These are phyloP conservation scores for Tulasnella sp. DNA, from an alignment of 768 basidiomycete species.

Conservation along the genomic window DNA sequence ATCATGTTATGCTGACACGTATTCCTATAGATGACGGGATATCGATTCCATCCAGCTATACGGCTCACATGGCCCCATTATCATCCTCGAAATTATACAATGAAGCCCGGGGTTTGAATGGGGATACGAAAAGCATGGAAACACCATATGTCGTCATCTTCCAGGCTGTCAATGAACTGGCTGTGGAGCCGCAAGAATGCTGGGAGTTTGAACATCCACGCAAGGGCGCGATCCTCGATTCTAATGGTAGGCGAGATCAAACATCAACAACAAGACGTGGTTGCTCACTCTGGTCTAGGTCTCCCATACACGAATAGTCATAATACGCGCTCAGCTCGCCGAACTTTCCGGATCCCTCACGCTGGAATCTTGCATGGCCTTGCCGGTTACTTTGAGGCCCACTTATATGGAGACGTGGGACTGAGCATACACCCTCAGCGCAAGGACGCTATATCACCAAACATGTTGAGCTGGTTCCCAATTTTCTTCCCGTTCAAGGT, in stretches of 20 bases:
- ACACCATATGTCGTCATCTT: constrained; percentile 99
- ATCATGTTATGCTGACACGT: background rate
- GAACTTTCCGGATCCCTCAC: constrained; percentile 88
- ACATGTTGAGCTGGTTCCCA: constrained; percentile 99
- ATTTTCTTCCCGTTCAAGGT: constrained; percentile 92
- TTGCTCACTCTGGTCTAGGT: constrained; percentile 36
- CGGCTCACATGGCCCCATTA: constrained; percentile 86
- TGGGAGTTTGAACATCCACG: constrained; percentile 97
- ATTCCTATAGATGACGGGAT: constrained; percentile 65
- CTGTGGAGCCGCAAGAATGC: constrained; percentile 71
- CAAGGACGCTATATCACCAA: constrained; percentile 75
- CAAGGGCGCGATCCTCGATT: constrained; percentile 62
- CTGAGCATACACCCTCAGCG: constrained; percentile 89
- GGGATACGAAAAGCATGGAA: constrained; percentile 58
- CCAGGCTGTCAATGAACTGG: constrained; percentile 81
- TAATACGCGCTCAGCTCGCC: constrained; percentile 77
- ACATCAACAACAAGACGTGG: background rate
- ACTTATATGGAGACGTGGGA: constrained; percentile 80
- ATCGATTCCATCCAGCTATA: constrained; percentile 93
- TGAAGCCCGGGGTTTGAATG: constrained; percentile 50
- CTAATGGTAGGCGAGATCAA: constrained; percentile 39
- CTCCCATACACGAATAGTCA: constrained; percentile 92
- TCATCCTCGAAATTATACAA: constrained; percentile 89
- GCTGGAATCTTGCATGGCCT: constrained; percentile 89
- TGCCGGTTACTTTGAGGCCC: constrained; percentile 95